Conservation (phyloP, 179 eudicot genomes). For the Corrigiola litoralis region DNA sequence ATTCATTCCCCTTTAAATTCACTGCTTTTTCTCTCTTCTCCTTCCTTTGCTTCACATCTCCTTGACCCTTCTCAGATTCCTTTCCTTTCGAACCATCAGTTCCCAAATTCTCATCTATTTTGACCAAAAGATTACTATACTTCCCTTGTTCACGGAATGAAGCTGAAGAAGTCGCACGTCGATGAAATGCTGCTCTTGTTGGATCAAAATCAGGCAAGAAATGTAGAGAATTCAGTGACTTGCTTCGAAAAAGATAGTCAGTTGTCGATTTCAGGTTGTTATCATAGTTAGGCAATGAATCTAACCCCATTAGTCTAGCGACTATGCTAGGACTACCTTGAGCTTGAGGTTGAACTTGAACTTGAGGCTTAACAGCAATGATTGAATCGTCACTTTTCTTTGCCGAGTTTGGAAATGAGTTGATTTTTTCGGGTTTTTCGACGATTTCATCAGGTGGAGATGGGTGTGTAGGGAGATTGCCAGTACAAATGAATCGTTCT, state of each 20-base stretch:
- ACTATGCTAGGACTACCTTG: slow-evolving; percentile 37
- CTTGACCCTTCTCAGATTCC: not conserved
- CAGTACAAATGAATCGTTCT: slow-evolving; percentile 32
- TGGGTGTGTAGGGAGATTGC: slow-evolving; percentile 43
- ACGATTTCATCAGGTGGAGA: slow-evolving; percentile 14
- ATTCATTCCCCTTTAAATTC: not conserved
- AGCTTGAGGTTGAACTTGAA: not conserved
- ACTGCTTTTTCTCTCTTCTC: not conserved
- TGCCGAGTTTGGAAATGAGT: not conserved
- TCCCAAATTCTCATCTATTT: not conserved
- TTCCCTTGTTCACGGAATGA: slow-evolving; percentile 41
- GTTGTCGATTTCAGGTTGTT: slow-evolving; percentile 5
- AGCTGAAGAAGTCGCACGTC: slow-evolving; percentile 35
- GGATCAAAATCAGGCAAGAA: slow-evolving; percentile 37
- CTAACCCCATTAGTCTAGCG: slow-evolving; percentile 64
- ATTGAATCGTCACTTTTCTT: not conserved
- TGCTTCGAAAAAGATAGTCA: slow-evolving; percentile 41
- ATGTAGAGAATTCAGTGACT: slow-evolving; percentile 36
- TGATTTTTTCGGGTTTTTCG: not conserved
- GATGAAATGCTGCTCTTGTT: slow-evolving; percentile 24
- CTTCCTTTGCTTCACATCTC: not conserved
- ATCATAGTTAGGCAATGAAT: slow-evolving; percentile 30
- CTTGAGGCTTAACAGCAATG: not conserved
- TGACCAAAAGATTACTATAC: not conserved
- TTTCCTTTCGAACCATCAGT: not conserved